A percentile compares a stretch with the other conserved stretches of the same genome.
These are phyloP conservation scores for Friedmanniomyces endolithicus DNA, from an alignment of 495 filamentous ascomycete genomes.

Conservation along the genomic window DNA sequence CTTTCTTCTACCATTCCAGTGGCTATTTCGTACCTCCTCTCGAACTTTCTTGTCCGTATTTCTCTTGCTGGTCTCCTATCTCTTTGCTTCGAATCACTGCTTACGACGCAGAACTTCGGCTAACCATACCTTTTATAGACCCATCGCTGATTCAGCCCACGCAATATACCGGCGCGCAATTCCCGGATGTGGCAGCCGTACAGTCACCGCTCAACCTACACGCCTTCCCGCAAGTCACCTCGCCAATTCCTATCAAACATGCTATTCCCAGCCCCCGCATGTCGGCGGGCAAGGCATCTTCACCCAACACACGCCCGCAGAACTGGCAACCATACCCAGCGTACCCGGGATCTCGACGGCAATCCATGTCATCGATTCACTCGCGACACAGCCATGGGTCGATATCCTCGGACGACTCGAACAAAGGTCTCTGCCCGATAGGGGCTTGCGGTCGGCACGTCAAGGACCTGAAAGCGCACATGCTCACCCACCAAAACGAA, in stretches of 20 bases:
- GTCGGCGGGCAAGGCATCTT: slow-evolving; percentile 26
- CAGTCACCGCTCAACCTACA: slow-evolving; percentile 23
- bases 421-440: slow-evolving; percentile 65
- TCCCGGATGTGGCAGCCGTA: slow-evolving; percentile 22
- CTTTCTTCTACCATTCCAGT: slow-evolving; percentile 48
- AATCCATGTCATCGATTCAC: slow-evolving; percentile 45
- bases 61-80: slow-evolving; percentile 26
- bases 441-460: slow-evolving; percentile 82
- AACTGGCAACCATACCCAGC: slow-evolving; percentile 30
- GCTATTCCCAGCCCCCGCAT: slow-evolving; percentile 21
- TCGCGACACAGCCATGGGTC: slow-evolving; percentile 45
- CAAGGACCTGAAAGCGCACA: slow-evolving; percentile 89
- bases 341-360: slow-evolving; percentile 36
- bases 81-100: slow-evolving; percentile 9
- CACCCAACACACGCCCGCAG: slow-evolving; percentile 31
- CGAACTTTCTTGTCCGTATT: slow-evolving; percentile 51
- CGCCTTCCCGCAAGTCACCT: slow-evolving; percentile 22
- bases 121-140: slow-evolving; percentile 32
- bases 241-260: slow-evolving; percentile 16
- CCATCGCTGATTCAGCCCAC: slow-evolving; percentile 48
- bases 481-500: slow-evolving; percentile 90
- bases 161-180: slow-evolving; percentile 24
- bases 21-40: slow-evolving; percentile 49
- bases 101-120: background rate
- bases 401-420: slow-evolving; percentile 46